Evolutionary conservation across 2,329 filamentous ascomycete genomes (phyloP).

Genomic region (Xylariaceae sp.): DNA sequence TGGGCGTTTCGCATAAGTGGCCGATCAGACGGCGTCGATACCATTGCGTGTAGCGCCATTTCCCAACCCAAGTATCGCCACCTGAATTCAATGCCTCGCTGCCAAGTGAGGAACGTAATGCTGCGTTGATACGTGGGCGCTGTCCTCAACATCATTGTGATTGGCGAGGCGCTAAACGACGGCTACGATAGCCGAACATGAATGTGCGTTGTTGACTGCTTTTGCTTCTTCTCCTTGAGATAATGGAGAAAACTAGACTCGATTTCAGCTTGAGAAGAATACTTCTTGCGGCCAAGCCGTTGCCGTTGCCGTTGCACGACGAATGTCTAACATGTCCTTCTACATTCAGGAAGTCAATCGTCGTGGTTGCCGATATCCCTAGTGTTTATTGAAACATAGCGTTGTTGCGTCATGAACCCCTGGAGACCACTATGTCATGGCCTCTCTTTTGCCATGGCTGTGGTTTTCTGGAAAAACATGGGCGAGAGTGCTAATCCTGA

Average conservation of each 20-base stretch:
- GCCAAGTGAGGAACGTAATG: not conserved
- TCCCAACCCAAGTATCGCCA: not conserved
- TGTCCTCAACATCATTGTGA: not conserved
- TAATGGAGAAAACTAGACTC: not conserved
- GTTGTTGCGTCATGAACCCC: not conserved
- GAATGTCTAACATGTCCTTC: not conserved
- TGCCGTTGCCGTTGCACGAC: no score
- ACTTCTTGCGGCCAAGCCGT: not conserved
- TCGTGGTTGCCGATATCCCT: not conserved
- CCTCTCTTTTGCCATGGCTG: not conserved
- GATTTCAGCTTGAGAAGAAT: not conserved
- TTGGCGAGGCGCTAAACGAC: not conserved
- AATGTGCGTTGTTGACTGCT: not conserved
- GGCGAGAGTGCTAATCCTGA: not conserved
- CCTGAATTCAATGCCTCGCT: not conserved
- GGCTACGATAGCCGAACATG: not conserved
- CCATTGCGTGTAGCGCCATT: not conserved
- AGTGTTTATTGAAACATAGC: not conserved
- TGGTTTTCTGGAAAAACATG: not conserved
- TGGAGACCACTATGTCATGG: not conserved
- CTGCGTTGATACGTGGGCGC: not conserved
- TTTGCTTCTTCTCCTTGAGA: not conserved
- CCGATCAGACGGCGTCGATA: not conserved
- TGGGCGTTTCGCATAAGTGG: not conserved
- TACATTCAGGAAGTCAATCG: not conserved